A percentile compares a stretch with the other conserved stretches of the same genome.
phyloP scores from a whole-genome alignment of 2,329 filamentous ascomycete species.

The Cryphonectria naterciae region DNA sequence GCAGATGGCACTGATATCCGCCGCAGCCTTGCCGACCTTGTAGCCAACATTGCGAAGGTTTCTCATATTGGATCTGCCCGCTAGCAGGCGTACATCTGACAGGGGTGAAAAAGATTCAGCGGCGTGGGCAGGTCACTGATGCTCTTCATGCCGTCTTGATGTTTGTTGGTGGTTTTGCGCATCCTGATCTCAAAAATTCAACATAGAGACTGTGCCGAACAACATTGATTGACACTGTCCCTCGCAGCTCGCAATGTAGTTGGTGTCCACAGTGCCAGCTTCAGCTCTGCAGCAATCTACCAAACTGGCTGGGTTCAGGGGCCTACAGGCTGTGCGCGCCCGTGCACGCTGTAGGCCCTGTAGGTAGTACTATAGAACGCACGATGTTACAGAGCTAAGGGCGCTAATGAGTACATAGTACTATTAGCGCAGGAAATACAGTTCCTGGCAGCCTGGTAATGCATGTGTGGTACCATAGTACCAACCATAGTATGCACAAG shows the following conservation, averaged over 20 bases:
- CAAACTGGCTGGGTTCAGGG: not conserved
- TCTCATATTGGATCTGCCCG: slow-evolving; percentile 63
- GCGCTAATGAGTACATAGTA: not conserved
- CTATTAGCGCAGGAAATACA: not conserved
- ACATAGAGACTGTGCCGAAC: slow-evolving; percentile 8
- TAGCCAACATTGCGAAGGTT: slow-evolving; percentile 83
- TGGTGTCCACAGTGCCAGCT: not conserved
- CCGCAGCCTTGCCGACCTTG: slow-evolving; percentile 63
- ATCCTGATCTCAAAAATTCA: slow-evolving; percentile 14
- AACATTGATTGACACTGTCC: slow-evolving; percentile 1
- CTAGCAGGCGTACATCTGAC: slow-evolving; percentile 3
- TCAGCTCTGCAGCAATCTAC: not conserved
- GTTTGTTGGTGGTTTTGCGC: not conserved
- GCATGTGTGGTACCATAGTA: not conserved
- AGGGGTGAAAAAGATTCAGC: not conserved
- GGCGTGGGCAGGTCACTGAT: not conserved
- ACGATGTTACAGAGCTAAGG: not conserved
- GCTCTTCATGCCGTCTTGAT: slow-evolving; percentile 8
- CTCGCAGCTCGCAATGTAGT: no score
- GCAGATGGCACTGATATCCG: slow-evolving; percentile 73
- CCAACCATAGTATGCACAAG: not conserved
- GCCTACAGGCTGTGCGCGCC: not conserved
- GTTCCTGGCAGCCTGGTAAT: not conserved
- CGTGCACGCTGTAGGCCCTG: not conserved
- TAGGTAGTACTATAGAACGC: not conserved